These are phyloP conservation scores for Candida sanyiensis DNA, from an alignment of 805 yeast species.

Conservation along the genomic window DNA sequence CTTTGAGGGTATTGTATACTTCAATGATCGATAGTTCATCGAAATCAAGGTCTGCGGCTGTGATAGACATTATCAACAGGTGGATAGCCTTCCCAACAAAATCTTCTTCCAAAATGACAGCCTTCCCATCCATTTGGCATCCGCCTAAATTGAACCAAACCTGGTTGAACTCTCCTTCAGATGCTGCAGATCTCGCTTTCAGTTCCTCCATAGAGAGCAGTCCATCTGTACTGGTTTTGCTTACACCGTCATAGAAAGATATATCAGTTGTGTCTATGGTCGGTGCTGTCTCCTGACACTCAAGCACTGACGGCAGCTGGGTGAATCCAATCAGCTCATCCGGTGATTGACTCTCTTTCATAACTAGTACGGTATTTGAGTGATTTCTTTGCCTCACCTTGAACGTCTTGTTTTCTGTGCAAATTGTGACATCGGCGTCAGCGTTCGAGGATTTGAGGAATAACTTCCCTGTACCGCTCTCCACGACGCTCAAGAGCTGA, in stretches of 20 bases:
- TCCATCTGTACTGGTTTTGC: conserved; percentile 8
- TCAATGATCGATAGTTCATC: conserved; percentile 27
- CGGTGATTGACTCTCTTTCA: conserved; percentile 26
- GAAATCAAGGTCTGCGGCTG: conserved; percentile 31
- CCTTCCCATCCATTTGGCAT: conserved; percentile 41
- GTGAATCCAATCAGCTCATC: conserved; percentile 30
- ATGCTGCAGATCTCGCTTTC: conserved; percentile 44
- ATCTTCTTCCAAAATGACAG: conserved; percentile 32
- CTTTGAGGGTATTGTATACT: conserved; percentile 27
- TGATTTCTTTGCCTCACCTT: conserved; percentile 74
- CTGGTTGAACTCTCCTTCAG: conserved; percentile 44
- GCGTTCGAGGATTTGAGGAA: conserved; percentile 28
- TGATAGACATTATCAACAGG: conserved; percentile 32
- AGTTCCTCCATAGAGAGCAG: conserved; percentile 27
- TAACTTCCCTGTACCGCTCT: conserved; percentile 20
- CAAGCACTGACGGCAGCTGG: conserved; percentile 33
- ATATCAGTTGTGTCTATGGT: conserved; percentile 27
- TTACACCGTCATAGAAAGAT: conserved; percentile 35
- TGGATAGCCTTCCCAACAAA: conserved; percentile 32
- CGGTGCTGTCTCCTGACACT: conserved; percentile 30
- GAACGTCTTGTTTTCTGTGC: conserved; percentile 56
- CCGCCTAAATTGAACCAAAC: conserved; percentile 55
- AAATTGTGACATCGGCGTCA: conserved; percentile 48
- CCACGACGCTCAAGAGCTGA: conserved; percentile 38
- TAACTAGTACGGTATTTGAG: conserved; percentile 71